Evolutionary conservation across 2,329 filamentous ascomycete species (phyloP), one percentile per base, ranked within the genome.

Genomic region (Aspergillus phoenicis): DNA sequence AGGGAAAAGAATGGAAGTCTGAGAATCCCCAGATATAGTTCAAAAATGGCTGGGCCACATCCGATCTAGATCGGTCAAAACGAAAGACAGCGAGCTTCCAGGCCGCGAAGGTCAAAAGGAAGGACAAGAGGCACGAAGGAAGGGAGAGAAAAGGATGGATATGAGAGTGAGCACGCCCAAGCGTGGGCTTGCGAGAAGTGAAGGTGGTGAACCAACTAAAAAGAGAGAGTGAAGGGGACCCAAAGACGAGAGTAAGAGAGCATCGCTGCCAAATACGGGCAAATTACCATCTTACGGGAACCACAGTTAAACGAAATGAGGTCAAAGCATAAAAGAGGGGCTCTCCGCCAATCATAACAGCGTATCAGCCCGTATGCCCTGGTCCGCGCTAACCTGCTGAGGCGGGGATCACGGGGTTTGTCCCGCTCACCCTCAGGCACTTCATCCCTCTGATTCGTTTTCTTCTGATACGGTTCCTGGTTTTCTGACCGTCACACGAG

Each of bases 81-180:
- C 64, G 73, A 76, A 71, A 70, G 72, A 71, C 71, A 69, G 73
- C 73, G 70, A 73, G 71, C 69, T 68, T 69, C 73, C 68, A 70
- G 68, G 69, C 68, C 63, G 64, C 66, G 65, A 63, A 55, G 58
- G 60, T 59, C 56, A 62, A 57, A 63, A 48, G 54, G 62, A 61
- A 39, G 60, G 47, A 55, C 56, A 53, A 49, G 52, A 60, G 52
- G 52, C 56, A 47, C 55, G 56, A 57, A 52, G 22, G 49, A 43
- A 43, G 57, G 51, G 22, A 41, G 22, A 51, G 24, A 36, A 36
- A 13, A 49, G 28, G 24, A 17, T 45, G 41, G 13, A 45, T 45
- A 24, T 5, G 41, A 45, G 13, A 11, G 41, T 10, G 6, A 45
- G 4, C 20, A 11, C 41, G 20, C n/a, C 22, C 41, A 20, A 24